Evolutionary conservation across 2,329 filamentous ascomycete species (phyloP), one percentile per base, ranked within the genome.

Genomic region (Venturia asperata): DNA sequence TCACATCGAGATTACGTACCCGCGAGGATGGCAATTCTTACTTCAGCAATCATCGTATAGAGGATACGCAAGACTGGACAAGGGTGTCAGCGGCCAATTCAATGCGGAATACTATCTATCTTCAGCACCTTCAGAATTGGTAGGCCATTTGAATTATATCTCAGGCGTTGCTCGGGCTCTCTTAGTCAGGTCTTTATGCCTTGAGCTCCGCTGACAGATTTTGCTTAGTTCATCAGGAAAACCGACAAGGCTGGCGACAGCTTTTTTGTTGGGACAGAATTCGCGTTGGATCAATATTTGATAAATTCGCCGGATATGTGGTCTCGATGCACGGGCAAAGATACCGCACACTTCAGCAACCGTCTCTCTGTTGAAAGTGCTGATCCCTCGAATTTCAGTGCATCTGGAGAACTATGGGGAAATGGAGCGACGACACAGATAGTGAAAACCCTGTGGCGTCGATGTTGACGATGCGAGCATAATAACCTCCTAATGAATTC

Each of bases 341-440:
- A 60, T 39, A 60, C 39, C 13, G 56, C 56, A 4, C 30, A 60
- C 17, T 39, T 60, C 17, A 60, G n/a, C 56, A 60, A 60, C 39
- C 56, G 17, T 13, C 15, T 60, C 13, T 60, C 56, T 10, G 3
- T 60, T 39, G 56, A 52, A 19, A 52, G 7, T 24, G 27, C 39
- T 11, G 56, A 7, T 13, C 7, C 17, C 10, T 24, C 56, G 9
- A 42, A 37, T 6, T 19, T 19, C 15, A 60, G 5, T 17, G 30
- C 17, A 42, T 60, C 56, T 37, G 56, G 56, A n/a, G 56, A 60
- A 19, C 19, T 60, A 21, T 39, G 30, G 39, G 56, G 30, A n/a
- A 60, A 60, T 60, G 56, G 30, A 30, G 56, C 56, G 30, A 37
- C 9, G 56, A 60, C 30, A n/a, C 56, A 60, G 39, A 60, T 27